Evolutionary conservation across 2,329 filamentous ascomycete species (phyloP), one percentile per base, ranked within the genome.

Genomic region (Zalaria sp.): DNA sequence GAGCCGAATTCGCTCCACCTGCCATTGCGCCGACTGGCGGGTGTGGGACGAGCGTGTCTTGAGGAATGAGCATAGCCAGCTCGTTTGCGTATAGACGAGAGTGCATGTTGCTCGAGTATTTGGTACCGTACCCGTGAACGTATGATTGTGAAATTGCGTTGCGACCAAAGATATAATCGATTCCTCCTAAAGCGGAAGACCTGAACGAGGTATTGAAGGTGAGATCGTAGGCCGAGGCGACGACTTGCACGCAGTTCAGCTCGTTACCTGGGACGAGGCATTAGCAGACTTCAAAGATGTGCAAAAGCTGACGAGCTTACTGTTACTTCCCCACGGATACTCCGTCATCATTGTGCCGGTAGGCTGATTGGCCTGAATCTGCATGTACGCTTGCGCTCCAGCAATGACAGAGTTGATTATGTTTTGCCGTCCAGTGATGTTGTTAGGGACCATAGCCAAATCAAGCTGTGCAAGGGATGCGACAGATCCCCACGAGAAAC

Each of bases 181-280:
- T 26, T 10, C 41, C 43, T 35, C n/a, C 26, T n/a, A 45, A 18
- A 25, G 43, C 43, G 4, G 36, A 37, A 10, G 11, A 35, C 41
- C 41, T 40, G 34, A 39, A 43, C 5, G 40, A 37, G 3, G 9
- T 29, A 25, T 40, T 40, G 25, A 37, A 37, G 6, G 43, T 39
- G 37, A 45, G 31, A 27, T 45, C 43, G 41, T 43, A 40, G 9
- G 43, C 43, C 5, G 41, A 43, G 25, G 43, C 40, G n/a, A 45
- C 43, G 3, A 45, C 41, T 39, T 45, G 43, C 5, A 45, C 39
- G 34, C 36, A 39, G 34, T 45, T 43, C 3, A 45, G 43, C 25
- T 45, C 31, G 27, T 45, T 45, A 18, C 34, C 34, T 36, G 34
- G 6, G 3, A 8, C 6, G 6, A 6, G 6, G 11, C 4, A 11